Evolutionary conservation across 306 rosid species (phyloP), one percentile per base, ranked within the genome.

Genomic region (Dryas octopetala): DNA sequence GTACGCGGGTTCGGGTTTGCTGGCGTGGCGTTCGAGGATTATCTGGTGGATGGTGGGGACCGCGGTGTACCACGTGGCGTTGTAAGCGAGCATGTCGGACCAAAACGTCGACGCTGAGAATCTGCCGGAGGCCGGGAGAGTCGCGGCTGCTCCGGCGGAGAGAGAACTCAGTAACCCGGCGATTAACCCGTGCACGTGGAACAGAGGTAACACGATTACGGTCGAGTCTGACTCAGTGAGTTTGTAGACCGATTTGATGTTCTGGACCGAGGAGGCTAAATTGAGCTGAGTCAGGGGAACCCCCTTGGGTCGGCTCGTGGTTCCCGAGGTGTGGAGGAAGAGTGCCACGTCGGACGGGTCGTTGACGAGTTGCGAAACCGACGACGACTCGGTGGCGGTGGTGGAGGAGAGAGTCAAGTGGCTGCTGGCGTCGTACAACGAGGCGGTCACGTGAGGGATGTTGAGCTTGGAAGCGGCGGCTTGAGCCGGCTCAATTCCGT

Each of bases 1-100:
- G 86, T 87, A 90, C 17, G 43, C 57, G 43, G 80, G 84, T 73
- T 87, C 93, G 3, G 97, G 96, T 16, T 82, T 87, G 47, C 23
- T 80, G 40, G 44, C 16, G 76, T 95, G 97, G 15, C 96, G 93
- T n/a, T 95, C 97, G 9, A 95, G 83, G 40, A 95, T 76, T 82
- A 95, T 95, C 81, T 91, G 98, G 79, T 95, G 98, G 58, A 95
- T 90, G n/a, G 98, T 95, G 1, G 96, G 98, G 38, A 95, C 98
- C 7, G 96, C 91, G 0, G 97, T 95, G 82, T 95, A 95, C 97
- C 98, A 95, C 68, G 98, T 91, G 47, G 93, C 96, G 28, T 76
- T 76, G 62, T 83, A 84, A 5, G 73, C 26, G 13, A 65, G 7
- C 98, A 95, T 95, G 81, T 95, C 98, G 5, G 82, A 54, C 97